These are phyloP conservation scores for Xylaria sp. DNA, from an alignment of 2,329 filamentous ascomycete species.

Conservation along the genomic window DNA sequence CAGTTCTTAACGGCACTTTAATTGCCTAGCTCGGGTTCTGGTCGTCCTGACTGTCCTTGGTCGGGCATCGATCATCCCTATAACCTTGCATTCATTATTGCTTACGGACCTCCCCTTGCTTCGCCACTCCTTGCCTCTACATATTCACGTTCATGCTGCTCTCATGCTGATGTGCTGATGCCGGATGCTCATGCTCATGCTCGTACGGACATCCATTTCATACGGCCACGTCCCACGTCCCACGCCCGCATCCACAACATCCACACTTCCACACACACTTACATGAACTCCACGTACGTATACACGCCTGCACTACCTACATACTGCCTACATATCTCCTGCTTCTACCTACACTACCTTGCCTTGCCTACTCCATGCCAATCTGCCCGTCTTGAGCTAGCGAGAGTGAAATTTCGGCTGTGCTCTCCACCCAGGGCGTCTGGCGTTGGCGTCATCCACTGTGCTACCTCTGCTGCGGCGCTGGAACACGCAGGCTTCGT, in stretches of 20 bases:
- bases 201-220: too few relatives aligned
- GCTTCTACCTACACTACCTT: background rate
- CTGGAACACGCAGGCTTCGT: conserved; percentile 5
- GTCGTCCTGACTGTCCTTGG: background rate
- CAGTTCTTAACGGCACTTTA: background rate
- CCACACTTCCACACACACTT: background rate
- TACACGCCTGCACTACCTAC: background rate
- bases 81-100: background rate
- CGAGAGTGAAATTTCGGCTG: conserved; percentile 4
- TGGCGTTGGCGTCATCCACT: conserved; percentile 8
- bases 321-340: background rate
- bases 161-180: background rate
- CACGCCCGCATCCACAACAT: background rate
- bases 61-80: background rate
- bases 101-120: background rate
- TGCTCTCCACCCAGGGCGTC: conserved; percentile 5
- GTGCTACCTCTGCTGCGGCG: background rate
- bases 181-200: too few relatives aligned
- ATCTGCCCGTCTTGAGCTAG: background rate
- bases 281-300: background rate
- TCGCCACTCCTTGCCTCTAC: background rate
- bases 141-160: background rate
- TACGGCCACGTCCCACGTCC: too few relatives aligned
- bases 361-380: background rate
- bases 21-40: background rate